Percentiles rank a stretch among this genome's conserved stretches.
phyloP scores from a whole-genome alignment of 208 protist genomes.

The Leishmania guyanensis region DNA sequence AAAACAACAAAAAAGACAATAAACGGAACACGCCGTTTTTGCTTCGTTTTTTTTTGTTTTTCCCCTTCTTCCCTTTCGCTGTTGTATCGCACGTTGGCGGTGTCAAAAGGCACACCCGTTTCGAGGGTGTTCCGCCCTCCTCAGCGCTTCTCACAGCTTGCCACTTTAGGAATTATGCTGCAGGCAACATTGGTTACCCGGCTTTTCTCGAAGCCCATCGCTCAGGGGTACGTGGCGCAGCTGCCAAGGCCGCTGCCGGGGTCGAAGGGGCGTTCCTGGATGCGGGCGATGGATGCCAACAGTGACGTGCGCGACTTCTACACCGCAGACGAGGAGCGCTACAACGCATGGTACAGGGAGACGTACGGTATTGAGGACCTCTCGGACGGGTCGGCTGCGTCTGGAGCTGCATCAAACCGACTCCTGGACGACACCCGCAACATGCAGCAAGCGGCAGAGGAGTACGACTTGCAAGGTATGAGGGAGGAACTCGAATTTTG shows the following conservation, averaged over 20 bases:
- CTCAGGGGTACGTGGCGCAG: constrained; percentile 74
- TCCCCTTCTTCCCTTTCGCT: not conserved
- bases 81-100: not conserved
- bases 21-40: not conserved
- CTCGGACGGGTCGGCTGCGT: constrained; percentile 66
- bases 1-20: not conserved
- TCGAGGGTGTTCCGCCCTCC: not conserved
- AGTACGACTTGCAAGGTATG: constrained; percentile 55
- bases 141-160: not conserved
- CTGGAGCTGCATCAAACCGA: constrained; percentile 63
- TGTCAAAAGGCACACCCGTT: not conserved
- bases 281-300: constrained; percentile 62
- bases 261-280: constrained; percentile 44
- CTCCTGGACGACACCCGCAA: constrained; percentile 57
- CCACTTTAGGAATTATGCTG: constrained; percentile 23
- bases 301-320: constrained; percentile 62
- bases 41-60: not conserved
- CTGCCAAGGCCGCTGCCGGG: constrained; percentile 44
- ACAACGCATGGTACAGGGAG: constrained; percentile 80
- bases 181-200: constrained; percentile 27
- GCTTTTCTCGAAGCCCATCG: constrained; percentile 77
- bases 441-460: constrained; percentile 32
- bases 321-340: constrained; percentile 57
- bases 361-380: constrained; percentile 74
- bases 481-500: constrained; percentile 66